phyloP scores from a whole-genome alignment of 139 green algal genomes.

The Haematococcus lacustris region DNA sequence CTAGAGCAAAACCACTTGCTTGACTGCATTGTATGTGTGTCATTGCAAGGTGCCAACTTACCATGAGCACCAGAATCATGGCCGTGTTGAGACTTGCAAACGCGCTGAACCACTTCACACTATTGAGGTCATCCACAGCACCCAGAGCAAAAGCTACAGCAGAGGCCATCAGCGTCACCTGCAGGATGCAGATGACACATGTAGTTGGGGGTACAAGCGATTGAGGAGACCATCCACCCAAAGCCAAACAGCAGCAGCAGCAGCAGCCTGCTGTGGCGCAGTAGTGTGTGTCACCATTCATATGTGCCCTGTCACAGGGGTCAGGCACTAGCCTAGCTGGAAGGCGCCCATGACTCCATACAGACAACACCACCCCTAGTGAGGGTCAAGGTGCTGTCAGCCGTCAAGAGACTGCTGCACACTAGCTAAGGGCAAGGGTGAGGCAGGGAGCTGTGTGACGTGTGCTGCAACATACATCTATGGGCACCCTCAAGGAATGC shows the following conservation, averaged over 20 bases:
- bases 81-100: constrained; percentile 10
- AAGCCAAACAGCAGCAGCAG: too few relatives aligned
- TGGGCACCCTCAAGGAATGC: not conserved
- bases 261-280: not conserved
- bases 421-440: too few relatives aligned
- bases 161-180: constrained; percentile 19
- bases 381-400: too few relatives aligned
- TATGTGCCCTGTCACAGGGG: not conserved
- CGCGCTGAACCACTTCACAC: constrained; percentile 15
- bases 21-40: too few relatives aligned
- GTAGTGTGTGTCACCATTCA: not conserved
- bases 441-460: too few relatives aligned
- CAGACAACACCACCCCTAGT: too few relatives aligned
- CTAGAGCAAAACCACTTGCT: too few relatives aligned
- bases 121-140: constrained; percentile 16
- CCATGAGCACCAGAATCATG: constrained; percentile 9
- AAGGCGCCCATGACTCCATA: not conserved
- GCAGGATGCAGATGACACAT: not conserved
- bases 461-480: too few relatives aligned
- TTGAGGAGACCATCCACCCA: too few relatives aligned
- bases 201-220: not conserved
- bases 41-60: too few relatives aligned
- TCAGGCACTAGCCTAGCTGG: not conserved
- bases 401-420: too few relatives aligned
- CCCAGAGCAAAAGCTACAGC: constrained; percentile 30